Evolutionary conservation across 2,329 filamentous ascomycete species (phyloP).

Genomic region (Calonectria pseudoreteaudii): DNA sequence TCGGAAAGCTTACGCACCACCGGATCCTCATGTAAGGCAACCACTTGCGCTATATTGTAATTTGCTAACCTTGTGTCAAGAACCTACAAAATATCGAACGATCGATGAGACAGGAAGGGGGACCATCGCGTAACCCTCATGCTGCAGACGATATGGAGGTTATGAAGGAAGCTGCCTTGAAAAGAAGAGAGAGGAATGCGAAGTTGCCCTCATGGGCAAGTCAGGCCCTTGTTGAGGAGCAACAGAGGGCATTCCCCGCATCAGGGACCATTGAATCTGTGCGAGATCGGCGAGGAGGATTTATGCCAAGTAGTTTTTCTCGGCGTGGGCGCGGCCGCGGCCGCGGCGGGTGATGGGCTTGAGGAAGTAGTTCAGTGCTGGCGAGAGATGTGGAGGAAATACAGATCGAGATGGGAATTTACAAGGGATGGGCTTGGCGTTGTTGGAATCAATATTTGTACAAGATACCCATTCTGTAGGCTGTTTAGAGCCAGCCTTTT

Average conservation of each 20-base stretch:
- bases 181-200: constrained; percentile 38
- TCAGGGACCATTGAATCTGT: constrained; percentile 16
- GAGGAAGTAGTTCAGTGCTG: neutral
- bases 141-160: constrained; percentile 47
- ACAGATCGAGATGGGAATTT: neutral
- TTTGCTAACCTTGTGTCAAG: constrained; percentile 36
- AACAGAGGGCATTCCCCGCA: constrained; percentile 26
- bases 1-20: constrained; percentile 29
- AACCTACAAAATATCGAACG: constrained; percentile 48
- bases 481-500: neutral
- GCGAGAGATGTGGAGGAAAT: neutral
- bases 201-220: constrained; percentile 49
- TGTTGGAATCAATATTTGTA: constrained; percentile 11
- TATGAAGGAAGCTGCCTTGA: constrained; percentile 49
- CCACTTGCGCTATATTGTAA: neutral
- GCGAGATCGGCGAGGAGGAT: neutral
- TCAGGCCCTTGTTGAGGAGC: constrained; percentile 40
- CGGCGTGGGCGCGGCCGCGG: neutral
- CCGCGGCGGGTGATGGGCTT: neutral
- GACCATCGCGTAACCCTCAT: constrained; percentile 22
- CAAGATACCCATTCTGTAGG: constrained; percentile 20
- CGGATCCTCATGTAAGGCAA: constrained; percentile 50
- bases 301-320: neutral
- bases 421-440: constrained; percentile 4
- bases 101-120: constrained; percentile 24